Evolutionary conservation across 305 asterid species (phyloP).

Genomic region (Euphrasia arctica): DNA sequence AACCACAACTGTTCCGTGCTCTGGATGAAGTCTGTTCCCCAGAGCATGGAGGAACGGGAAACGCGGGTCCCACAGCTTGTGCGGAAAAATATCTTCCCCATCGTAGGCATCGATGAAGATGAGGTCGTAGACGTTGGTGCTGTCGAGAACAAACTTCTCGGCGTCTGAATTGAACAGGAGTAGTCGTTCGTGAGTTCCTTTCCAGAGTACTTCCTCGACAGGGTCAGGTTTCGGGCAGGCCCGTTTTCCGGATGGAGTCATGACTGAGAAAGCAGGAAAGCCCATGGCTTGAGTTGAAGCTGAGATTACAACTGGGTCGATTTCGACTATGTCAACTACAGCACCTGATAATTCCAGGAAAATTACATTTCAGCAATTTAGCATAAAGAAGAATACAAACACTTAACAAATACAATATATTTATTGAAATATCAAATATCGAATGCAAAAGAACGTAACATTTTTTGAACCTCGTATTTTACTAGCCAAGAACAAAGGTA

Average conservation of each 20-base stretch:
- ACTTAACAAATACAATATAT: no score
- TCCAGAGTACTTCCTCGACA: constrained; percentile 58
- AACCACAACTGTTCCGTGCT: constrained; percentile 79
- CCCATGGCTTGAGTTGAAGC: constrained; percentile 89
- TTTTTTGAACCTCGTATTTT: constrained; percentile 58
- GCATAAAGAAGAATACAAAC: no score
- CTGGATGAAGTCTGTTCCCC: constrained; percentile 56
- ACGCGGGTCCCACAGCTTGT: constrained; percentile 57
- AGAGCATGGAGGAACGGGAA: constrained; percentile 62
- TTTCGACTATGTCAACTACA: constrained; percentile 66
- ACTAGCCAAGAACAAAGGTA: constrained; percentile 75
- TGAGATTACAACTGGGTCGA: constrained; percentile 72
- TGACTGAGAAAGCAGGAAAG: constrained; percentile 65
- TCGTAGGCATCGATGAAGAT: constrained; percentile 84
- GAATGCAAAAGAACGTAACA: no score
- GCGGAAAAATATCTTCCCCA: constrained; percentile 76
- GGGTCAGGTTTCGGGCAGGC: constrained; percentile 37
- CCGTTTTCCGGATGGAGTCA: constrained; percentile 48
- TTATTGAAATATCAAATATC: no score
- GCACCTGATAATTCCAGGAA: no score
- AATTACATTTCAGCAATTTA: no score
- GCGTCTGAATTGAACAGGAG: constrained; percentile 60
- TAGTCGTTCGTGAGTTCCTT: constrained; percentile 76
- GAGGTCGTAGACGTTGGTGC: constrained; percentile 54
- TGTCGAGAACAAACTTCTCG: constrained; percentile 59